These are phyloP conservation scores for Cinnamomum micranthum DNA, from an alignment of 164 flowering plant species.

Conservation along the genomic window DNA sequence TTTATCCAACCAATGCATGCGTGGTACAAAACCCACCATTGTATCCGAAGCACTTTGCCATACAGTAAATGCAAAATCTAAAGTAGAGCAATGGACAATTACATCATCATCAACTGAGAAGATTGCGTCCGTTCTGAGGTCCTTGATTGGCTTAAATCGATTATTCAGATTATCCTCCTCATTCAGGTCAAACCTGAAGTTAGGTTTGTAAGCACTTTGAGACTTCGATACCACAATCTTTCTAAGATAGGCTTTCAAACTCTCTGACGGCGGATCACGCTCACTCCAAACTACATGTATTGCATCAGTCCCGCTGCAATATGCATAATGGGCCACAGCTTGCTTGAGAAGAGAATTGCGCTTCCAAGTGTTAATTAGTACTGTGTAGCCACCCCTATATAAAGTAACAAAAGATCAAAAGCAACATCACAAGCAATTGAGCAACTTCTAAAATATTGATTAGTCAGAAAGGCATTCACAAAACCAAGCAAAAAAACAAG, in stretches of 20 bases:
- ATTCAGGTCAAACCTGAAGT: conserved; percentile 42
- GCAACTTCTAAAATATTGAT: not conserved
- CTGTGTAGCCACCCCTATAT: conserved; percentile 51
- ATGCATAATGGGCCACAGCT: conserved; percentile 54
- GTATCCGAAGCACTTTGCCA: conserved; percentile 53
- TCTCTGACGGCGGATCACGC: conserved; percentile 41
- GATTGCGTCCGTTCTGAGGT: conserved; percentile 49
- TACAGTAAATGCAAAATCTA: conserved; percentile 48
- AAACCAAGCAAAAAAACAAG: not conserved
- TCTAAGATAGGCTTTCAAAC: conserved; percentile 33
- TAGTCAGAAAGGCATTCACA: not conserved
- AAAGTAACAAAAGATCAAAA: not conserved
- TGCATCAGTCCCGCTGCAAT: conserved; percentile 44
- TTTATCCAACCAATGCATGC: conserved; percentile 43
- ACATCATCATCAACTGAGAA: conserved; percentile 64
- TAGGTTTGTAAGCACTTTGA: conserved; percentile 35
- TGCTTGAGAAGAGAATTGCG: conserved; percentile 50
- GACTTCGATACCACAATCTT: conserved; percentile 39
- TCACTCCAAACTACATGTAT: conserved; percentile 59
- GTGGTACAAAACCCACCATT: conserved; percentile 59
- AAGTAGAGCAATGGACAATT: conserved; percentile 39
- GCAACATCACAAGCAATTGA: conserved; percentile 1
- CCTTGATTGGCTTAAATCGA: conserved; percentile 44
- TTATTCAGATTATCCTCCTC: conserved; percentile 47
- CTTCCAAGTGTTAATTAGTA: conserved; percentile 56